phyloP scores from a whole-genome alignment of 768 basidiomycete genomes.

The Leccinellum luteum region DNA sequence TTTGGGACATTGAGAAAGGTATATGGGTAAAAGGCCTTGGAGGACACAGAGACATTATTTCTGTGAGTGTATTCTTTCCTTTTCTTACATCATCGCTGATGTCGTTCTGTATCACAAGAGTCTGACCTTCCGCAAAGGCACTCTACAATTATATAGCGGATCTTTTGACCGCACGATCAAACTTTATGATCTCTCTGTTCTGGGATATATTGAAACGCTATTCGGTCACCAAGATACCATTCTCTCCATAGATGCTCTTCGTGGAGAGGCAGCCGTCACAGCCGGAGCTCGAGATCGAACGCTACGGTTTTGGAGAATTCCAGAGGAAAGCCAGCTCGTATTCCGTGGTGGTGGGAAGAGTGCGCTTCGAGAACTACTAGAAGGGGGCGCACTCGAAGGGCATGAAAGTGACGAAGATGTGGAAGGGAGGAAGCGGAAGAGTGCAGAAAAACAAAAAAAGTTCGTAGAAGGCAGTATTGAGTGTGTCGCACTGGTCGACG shows the following conservation, averaged over 20 bases:
- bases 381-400: constrained; percentile 68
- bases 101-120: constrained; percentile 39
- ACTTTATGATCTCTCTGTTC: constrained; percentile 75
- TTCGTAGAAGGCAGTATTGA: constrained; percentile 93
- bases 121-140: constrained; percentile 74
- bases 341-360: constrained; percentile 94
- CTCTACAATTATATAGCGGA: constrained; percentile 64
- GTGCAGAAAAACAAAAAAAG: constrained; percentile 23
- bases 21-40: constrained; percentile 78
- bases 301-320: constrained; percentile 92
- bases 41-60: constrained; percentile 72
- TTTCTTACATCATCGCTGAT: constrained; percentile 28
- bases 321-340: constrained; percentile 92
- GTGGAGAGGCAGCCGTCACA: constrained; percentile 80
- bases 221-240: constrained; percentile 96
- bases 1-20: constrained; percentile 80
- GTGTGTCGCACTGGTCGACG: constrained; percentile 92
- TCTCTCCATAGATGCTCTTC: constrained; percentile 72
- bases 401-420: constrained; percentile 48
- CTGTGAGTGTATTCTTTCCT: constrained; percentile 51
- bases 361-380: constrained; percentile 73
- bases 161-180: constrained; percentile 89
- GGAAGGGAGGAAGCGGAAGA: constrained; percentile 33
- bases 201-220: constrained; percentile 94
- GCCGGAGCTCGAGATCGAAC: constrained; percentile 92